These are phyloP conservation scores for Linnemannia elongata DNA, from an alignment of 192 early-diverging fungal species.

Conservation along the genomic window DNA sequence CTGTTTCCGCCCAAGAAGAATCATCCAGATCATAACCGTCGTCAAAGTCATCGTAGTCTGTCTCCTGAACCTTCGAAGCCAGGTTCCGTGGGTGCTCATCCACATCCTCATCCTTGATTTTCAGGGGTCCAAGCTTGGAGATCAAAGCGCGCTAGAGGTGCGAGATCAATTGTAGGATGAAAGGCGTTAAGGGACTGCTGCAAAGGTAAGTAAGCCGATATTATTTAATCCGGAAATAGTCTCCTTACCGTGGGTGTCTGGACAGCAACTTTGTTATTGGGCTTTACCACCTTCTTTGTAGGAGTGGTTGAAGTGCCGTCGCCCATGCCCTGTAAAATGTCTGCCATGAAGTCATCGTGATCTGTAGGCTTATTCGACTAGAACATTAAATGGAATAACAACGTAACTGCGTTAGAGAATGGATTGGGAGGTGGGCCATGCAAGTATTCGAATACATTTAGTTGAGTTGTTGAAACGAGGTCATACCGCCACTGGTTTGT, in stretches of 20 bases:
- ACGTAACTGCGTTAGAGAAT: not conserved
- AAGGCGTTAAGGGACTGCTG: not conserved
- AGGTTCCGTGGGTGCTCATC: conserved; percentile 17
- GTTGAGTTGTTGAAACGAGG: not conserved
- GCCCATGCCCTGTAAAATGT: conserved; percentile 31
- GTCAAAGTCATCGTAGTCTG: conserved; percentile 17
- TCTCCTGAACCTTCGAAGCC: conserved; percentile 7
- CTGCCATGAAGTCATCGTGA: conserved; percentile 48
- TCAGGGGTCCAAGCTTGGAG: conserved; percentile 36
- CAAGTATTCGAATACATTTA: not conserved
- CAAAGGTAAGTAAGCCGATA: not conserved
- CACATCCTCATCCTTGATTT: conserved; percentile 43
- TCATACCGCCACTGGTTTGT: conserved; percentile 12
- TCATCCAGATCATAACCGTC: conserved; percentile 17
- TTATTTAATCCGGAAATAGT: not conserved
- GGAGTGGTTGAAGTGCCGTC: conserved; percentile 16
- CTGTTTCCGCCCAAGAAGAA: conserved; percentile 7
- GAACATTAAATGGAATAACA: not conserved
- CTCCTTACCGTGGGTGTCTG: conserved; percentile 33
- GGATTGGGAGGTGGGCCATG: not conserved
- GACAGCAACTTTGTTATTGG: conserved; percentile 18
- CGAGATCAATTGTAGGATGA: not conserved
- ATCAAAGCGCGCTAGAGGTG: conserved; percentile 30
- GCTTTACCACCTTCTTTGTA: conserved; percentile 22
- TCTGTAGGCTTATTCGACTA: conserved; percentile 27